These are phyloP conservation scores for Fusarium citri DNA, from an alignment of 2,329 filamentous ascomycete species.

Conservation along the genomic window DNA sequence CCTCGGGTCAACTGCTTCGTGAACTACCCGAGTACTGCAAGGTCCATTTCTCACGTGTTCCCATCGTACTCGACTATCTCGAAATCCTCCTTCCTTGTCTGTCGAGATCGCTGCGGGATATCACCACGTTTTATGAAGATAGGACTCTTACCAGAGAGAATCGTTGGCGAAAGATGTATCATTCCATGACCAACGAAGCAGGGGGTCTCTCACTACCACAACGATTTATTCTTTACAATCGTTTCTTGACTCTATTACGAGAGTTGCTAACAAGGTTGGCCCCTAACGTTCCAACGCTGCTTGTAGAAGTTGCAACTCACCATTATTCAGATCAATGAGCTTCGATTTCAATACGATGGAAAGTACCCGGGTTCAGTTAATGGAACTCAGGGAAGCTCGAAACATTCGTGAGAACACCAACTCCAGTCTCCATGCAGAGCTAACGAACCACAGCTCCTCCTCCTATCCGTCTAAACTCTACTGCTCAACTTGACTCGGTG, in stretches of 20 bases:
- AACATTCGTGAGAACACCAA: constrained; percentile 59
- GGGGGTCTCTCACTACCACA: constrained; percentile 63
- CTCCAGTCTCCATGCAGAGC: constrained; percentile 16
- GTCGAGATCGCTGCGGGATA: constrained; percentile 64
- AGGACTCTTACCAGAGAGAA: constrained; percentile 58
- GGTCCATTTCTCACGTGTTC: constrained; percentile 61
- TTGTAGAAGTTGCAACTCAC: constrained; percentile 27
- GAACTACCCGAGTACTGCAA: constrained; percentile 67
- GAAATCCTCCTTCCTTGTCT: constrained; percentile 68
- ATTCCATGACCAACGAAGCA: constrained; percentile 65
- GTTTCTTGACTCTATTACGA: constrained; percentile 62
- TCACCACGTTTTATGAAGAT: constrained; percentile 64
- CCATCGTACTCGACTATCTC: constrained; percentile 65
- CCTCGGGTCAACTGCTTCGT: constrained; percentile 60
- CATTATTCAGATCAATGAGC: constrained; percentile 53
- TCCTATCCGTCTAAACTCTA: constrained; percentile 49
- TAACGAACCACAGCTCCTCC: constrained; percentile 50
- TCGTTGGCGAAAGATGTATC: constrained; percentile 70
- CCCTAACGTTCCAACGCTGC: neutral
- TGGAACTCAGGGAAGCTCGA: constrained; percentile 64
- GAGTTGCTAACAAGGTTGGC: constrained; percentile 64
- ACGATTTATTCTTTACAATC: constrained; percentile 67
- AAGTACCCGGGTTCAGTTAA: constrained; percentile 59
- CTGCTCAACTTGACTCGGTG: constrained; percentile 51
- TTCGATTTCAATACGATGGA: constrained; percentile 69